phyloP scores from a whole-genome alignment of 1,139 yeast species.

The Geotrichum candidum region DNA sequence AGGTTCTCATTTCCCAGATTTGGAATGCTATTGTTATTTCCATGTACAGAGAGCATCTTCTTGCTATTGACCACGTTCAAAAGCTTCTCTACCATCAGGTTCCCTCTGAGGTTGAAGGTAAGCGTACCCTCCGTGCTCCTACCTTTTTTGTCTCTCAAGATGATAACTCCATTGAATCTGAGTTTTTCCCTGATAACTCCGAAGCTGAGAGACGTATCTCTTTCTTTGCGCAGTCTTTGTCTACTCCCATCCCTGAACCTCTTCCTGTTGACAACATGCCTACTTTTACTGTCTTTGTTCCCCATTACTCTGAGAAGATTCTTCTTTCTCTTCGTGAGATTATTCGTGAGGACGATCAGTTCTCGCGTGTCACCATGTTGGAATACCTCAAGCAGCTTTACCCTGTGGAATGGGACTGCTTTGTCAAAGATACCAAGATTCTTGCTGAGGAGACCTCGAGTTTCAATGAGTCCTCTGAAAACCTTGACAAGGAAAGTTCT shows the following conservation, averaged over 20 bases:
- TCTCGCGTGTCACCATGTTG: conserved; percentile 90
- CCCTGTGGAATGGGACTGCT: conserved; percentile 99
- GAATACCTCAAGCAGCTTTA: conserved; percentile 96
- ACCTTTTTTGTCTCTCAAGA: conserved; percentile 97
- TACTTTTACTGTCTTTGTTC: conserved; percentile 93
- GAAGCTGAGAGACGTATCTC: conserved; percentile 99
- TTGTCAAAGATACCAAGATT: conserved; percentile 96
- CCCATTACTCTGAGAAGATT: conserved; percentile 97
- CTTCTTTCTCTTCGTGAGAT: conserved; percentile 90
- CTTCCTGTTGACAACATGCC: conserved; percentile 99
- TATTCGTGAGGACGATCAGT: conserved; percentile 97
- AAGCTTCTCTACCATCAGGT: conserved; percentile 95
- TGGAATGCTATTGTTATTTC: conserved; percentile 98
- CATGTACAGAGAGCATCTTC: conserved; percentile 95
- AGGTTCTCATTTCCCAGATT: conserved; percentile 94
- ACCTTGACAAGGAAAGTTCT: conserved; percentile 48
- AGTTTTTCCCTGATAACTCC: conserved; percentile 91
- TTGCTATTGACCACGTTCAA: conserved; percentile 97
- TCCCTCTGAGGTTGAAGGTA: conserved; percentile 88
- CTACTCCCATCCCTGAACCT: conserved; percentile 98
- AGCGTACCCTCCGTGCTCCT: conserved; percentile 97
- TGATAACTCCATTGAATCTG: conserved; percentile 89
- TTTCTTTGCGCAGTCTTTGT: conserved; percentile 96
- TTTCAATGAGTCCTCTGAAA: conserved; percentile 28
- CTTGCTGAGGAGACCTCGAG: conserved; percentile 75